Evolutionary conservation across 1,284 basidiomycete species (phyloP).

Genomic region (Vanrija pseudolonga): DNA sequence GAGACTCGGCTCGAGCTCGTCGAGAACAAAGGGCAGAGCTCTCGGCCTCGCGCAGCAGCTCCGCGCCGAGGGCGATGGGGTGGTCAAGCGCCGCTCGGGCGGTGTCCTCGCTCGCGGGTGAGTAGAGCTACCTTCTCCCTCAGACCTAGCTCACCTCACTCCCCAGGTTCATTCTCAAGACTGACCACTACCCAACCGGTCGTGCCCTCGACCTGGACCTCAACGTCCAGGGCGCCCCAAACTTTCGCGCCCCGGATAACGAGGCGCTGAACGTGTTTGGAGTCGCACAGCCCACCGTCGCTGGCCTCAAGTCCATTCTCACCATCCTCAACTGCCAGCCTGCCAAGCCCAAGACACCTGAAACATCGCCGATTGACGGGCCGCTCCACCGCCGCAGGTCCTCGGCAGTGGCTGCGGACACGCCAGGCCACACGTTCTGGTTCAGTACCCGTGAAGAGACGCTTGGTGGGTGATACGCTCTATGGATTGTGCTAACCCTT

Average conservation of each 20-base stretch:
- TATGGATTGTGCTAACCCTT: slow-evolving; percentile 9
- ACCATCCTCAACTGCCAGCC: slow-evolving; percentile 79
- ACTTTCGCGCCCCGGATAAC: slow-evolving; percentile 78
- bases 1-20: background rate
- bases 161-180: slow-evolving; percentile 76
- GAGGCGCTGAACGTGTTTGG: slow-evolving; percentile 84
- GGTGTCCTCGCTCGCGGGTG: slow-evolving; percentile 76
- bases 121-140: slow-evolving; percentile 9
- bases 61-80: slow-evolving; percentile 44
- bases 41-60: slow-evolving; percentile 39
- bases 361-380: background rate
- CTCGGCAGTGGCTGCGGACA: background rate
- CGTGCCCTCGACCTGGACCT: slow-evolving; percentile 86
- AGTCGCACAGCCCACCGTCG: slow-evolving; percentile 88
- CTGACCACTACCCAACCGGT: slow-evolving; percentile 82
- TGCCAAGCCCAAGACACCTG: background rate
- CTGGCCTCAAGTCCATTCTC: slow-evolving; percentile 87
- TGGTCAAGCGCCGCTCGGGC: slow-evolving; percentile 82
- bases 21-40: slow-evolving; percentile 8
- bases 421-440: slow-evolving; percentile 50
- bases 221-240: slow-evolving; percentile 85
- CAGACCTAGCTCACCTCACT: background rate
- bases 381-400: slow-evolving; percentile 3
- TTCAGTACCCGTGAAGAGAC: slow-evolving; percentile 55
- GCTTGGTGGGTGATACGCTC: slow-evolving; percentile 33